These are phyloP conservation scores for Skeletonema grethae DNA, from an alignment of 108 stramenopile genomes.

Conservation along the genomic window DNA sequence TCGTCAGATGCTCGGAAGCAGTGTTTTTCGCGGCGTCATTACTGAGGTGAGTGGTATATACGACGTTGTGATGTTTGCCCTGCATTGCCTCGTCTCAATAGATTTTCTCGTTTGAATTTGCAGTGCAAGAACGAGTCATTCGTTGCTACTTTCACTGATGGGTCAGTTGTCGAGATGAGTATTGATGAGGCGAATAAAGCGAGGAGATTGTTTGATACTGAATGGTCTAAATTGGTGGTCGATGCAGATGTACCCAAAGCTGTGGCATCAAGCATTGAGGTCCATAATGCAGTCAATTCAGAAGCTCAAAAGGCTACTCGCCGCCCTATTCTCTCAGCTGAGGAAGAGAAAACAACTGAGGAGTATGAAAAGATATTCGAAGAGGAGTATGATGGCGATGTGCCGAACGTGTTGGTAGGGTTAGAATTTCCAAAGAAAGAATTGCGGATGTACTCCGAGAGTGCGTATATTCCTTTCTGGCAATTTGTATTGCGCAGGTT, in stretches of 20 bases:
- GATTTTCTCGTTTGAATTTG: neutral
- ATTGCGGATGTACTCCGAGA: neutral
- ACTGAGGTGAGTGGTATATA: conserved; percentile 8
- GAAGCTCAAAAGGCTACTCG: conserved; percentile 4
- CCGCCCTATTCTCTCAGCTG: conserved; percentile 23
- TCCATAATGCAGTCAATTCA: conserved; percentile 1
- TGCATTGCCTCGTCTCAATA: too few relatives aligned
- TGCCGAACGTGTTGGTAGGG: conserved; percentile 38
- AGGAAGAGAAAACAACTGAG: conserved; percentile 27
- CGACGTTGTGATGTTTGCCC: too few relatives aligned
- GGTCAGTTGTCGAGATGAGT: neutral
- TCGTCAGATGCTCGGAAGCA: conserved; percentile 18
- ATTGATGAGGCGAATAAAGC: conserved; percentile 3
- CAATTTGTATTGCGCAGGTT: conserved; percentile 14
- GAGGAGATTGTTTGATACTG: neutral
- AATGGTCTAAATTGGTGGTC: neutral
- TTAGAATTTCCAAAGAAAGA: conserved; percentile 15
- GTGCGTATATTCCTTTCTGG: conserved; percentile 5
- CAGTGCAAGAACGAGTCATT: conserved; percentile 22
- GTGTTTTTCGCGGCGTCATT: conserved; percentile 19
- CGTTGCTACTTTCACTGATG: neutral
- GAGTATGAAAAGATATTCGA: conserved; percentile 38
- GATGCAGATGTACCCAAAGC: conserved; percentile 1
- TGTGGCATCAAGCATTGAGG: conserved; percentile 18
- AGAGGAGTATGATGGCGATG: conserved; percentile 27